Evolutionary conservation across 805 yeast species (phyloP).

Genomic region (Saccharomyces jurei): DNA sequence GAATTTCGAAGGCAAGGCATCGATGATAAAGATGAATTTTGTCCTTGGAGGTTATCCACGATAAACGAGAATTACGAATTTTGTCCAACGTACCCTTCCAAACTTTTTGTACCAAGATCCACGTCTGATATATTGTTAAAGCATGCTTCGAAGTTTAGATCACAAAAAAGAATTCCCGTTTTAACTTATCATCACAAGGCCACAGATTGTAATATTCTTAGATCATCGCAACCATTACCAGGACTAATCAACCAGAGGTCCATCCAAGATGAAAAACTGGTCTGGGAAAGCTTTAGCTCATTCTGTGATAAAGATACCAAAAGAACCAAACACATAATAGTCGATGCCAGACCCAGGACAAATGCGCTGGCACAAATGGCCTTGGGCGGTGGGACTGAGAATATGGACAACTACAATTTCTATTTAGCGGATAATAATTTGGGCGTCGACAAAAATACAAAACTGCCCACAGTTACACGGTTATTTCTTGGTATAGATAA

Average conservation of each 20-base stretch:
- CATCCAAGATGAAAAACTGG: conserved; percentile 80
- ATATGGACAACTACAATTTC: conserved; percentile 72
- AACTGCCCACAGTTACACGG: conserved; percentile 34
- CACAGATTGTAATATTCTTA: conserved; percentile 69
- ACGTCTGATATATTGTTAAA: conserved; percentile 75
- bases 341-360: conserved; percentile 86
- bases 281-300: conserved; percentile 68
- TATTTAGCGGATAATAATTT: conserved; percentile 32
- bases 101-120: conserved; percentile 60
- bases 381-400: conserved; percentile 95
- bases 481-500: conserved; percentile 87
- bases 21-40: conserved; percentile 23
- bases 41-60: conserved; percentile 61
- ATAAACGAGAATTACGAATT: conserved; percentile 59
- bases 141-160: conserved; percentile 79
- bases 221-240: conserved; percentile 89
- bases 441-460: neutral
- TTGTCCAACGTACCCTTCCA: conserved; percentile 68
- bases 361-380: conserved; percentile 97
- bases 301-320: conserved; percentile 17
- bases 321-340: conserved; percentile 53
- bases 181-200: conserved; percentile 64
- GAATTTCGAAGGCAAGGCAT: conserved; percentile 75
- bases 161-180: conserved; percentile 78
- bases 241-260: conserved; percentile 84